Percentiles rank a stretch among this genome's conserved stretches.
Evolutionary conservation across 176 grass and related monocot species (phyloP).

Genomic region (Cenchrus fungigraminus): DNA sequence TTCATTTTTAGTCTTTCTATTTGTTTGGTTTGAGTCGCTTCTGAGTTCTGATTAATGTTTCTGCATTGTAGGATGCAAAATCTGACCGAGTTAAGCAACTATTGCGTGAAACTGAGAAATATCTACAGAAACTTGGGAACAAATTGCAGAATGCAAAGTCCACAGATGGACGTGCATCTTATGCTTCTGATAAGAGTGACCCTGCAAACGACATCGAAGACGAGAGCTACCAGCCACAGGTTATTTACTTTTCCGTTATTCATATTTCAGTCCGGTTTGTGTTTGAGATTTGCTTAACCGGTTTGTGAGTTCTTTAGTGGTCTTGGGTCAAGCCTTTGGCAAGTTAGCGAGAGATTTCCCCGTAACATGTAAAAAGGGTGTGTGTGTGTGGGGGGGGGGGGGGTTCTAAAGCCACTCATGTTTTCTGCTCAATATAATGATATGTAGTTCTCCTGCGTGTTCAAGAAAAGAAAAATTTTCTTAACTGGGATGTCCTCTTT

Average conservation of each 20-base stretch:
- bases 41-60: constrained; percentile 26
- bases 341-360: no score
- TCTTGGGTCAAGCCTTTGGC: no score
- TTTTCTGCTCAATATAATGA: no score
- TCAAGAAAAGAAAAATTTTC: no score
- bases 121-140: constrained; percentile 87
- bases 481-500: constrained; percentile 39
- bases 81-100: constrained; percentile 98
- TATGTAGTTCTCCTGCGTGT: no score
- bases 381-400: no score
- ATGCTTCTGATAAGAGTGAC: constrained; percentile 65
- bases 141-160: constrained; percentile 76
- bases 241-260: constrained; percentile 33
- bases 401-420: no score
- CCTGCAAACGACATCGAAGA: constrained; percentile 83
- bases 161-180: constrained; percentile 53
- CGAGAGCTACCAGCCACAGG: constrained; percentile 95
- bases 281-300: constrained; percentile 36
- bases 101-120: constrained; percentile 97
- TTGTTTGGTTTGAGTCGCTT: constrained; percentile 27
- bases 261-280: constrained; percentile 32
- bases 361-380: no score
- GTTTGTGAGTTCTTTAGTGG: no score
- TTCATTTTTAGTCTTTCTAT: constrained; percentile 27
- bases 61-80: constrained; percentile 86